These are phyloP conservation scores for Phytophthora sp. DNA, from an alignment of 352 stramenopile genomes.

Conservation along the genomic window DNA sequence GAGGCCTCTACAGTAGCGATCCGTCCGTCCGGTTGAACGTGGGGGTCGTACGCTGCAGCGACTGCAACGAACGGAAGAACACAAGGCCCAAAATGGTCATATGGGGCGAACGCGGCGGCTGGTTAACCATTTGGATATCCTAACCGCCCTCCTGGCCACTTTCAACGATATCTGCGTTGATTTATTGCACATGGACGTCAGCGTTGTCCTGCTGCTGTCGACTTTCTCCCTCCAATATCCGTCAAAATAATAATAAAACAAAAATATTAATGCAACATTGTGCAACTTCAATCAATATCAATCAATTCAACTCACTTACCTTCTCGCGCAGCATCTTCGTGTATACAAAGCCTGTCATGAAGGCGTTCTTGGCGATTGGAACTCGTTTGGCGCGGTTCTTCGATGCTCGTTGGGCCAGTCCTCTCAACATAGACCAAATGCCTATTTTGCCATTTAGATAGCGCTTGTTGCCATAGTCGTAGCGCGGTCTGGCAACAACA, in stretches of 20 bases:
- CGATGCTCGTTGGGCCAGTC: neutral
- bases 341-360: neutral
- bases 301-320: neutral
- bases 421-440: slow-evolving; percentile 21
- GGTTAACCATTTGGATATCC: slow-evolving; percentile 1
- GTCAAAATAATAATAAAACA: too few species aligned
- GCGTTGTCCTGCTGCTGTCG: slow-evolving; percentile 1
- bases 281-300: neutral
- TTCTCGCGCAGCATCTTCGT: slow-evolving; percentile 5
- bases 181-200: neutral
- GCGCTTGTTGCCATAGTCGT: too few species aligned
- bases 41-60: neutral
- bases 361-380: neutral
- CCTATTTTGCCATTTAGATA: too few species aligned
- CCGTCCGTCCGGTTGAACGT: neutral
- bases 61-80: neutral
- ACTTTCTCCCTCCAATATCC: neutral
- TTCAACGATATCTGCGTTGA: slow-evolving; percentile 8
- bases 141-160: neutral
- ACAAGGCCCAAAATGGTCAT: neutral
- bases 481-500: too few species aligned
- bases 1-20: too few species aligned
- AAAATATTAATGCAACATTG: too few species aligned
- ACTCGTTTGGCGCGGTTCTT: neutral
- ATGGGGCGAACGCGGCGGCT: slow-evolving; percentile 1